Evolutionary conservation across 1,139 yeast species (phyloP).

Genomic region (Entelexis paramagnoliae): DNA sequence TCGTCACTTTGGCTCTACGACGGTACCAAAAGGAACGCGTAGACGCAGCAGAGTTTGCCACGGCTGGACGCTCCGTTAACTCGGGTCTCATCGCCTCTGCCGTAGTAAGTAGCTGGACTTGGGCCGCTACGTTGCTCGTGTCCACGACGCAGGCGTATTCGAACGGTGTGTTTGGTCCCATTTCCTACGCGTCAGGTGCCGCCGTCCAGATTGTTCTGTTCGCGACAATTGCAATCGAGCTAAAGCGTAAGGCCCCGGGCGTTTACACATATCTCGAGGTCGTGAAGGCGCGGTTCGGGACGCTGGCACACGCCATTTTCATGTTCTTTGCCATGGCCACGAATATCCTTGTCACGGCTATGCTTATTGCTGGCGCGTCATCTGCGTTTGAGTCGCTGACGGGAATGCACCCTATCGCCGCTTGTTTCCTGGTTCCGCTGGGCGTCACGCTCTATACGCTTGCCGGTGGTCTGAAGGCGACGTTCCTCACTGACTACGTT

Average conservation of each 20-base stretch:
- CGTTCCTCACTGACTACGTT: constrained; percentile 76
- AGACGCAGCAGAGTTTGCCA: constrained; percentile 81
- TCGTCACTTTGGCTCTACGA: constrained; percentile 55
- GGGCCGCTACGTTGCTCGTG: constrained; percentile 79
- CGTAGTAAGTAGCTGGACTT: constrained; percentile 86
- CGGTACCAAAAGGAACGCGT: constrained; percentile 71
- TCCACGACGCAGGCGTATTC: constrained; percentile 69
- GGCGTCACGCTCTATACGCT: constrained; percentile 76
- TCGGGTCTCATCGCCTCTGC: constrained; percentile 77
- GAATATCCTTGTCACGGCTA: constrained; percentile 74
- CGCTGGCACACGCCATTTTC: constrained; percentile 53
- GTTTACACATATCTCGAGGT: constrained; percentile 72
- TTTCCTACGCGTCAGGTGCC: constrained; percentile 69
- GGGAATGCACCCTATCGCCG: constrained; percentile 76
- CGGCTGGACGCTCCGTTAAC: constrained; percentile 78
- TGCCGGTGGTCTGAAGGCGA: constrained; percentile 84
- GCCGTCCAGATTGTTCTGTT: constrained; percentile 62
- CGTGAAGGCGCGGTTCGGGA: constrained; percentile 60
- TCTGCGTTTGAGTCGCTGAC: constrained; percentile 68
- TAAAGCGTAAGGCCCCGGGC: constrained; percentile 60
- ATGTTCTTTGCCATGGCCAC: constrained; percentile 78
- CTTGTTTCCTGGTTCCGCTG: constrained; percentile 67
- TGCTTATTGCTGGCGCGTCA: constrained; percentile 79
- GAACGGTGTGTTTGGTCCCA: constrained; percentile 68
- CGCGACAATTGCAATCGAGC: constrained; percentile 63